A percentile compares a stretch with the other conserved stretches of the same genome.
Evolutionary conservation across 345 rosid species (phyloP).

Genomic region (Anacardium occidentale): DNA sequence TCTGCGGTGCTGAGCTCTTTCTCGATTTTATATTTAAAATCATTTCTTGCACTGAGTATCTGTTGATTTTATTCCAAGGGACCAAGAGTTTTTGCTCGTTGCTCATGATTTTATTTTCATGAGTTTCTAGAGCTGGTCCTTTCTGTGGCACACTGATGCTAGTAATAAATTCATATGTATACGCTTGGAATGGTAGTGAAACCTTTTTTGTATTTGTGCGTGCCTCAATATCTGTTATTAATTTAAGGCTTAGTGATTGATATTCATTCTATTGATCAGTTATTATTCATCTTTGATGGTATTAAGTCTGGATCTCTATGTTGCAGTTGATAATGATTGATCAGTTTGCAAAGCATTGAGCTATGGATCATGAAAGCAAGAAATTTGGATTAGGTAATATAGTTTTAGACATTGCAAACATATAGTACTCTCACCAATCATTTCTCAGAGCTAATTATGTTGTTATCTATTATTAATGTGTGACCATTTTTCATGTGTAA

Average conservation of each 20-base stretch:
- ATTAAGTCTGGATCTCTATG: constrained; percentile 2
- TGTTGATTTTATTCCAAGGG: not conserved
- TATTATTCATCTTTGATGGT: not conserved
- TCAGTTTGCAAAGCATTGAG: constrained; percentile 27
- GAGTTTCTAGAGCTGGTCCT: not conserved
- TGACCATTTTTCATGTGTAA: not conserved
- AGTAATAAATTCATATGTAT: not conserved
- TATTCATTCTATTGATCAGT: not conserved
- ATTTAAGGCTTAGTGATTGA: not conserved
- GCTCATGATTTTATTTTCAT: no score
- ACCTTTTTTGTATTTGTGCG: not conserved
- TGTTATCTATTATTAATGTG: not conserved
- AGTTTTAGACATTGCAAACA: constrained; percentile 4
- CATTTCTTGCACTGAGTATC: not conserved
- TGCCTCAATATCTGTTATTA: not conserved
- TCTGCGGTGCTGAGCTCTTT: no score
- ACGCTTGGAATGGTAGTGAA: not conserved
- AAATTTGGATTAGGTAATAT: constrained; percentile 65
- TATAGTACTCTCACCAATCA: not conserved
- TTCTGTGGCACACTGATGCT: not conserved
- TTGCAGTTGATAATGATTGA: constrained; percentile 42
- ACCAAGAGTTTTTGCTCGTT: not conserved
- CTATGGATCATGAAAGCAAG: constrained; percentile 67
- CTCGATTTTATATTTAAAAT: no score
- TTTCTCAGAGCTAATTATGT: not conserved